Percentiles rank a stretch among this genome's conserved stretches.
Conservation (phyloP, 768 basidiomycete species). For the Asterophora parasitica region DNA sequence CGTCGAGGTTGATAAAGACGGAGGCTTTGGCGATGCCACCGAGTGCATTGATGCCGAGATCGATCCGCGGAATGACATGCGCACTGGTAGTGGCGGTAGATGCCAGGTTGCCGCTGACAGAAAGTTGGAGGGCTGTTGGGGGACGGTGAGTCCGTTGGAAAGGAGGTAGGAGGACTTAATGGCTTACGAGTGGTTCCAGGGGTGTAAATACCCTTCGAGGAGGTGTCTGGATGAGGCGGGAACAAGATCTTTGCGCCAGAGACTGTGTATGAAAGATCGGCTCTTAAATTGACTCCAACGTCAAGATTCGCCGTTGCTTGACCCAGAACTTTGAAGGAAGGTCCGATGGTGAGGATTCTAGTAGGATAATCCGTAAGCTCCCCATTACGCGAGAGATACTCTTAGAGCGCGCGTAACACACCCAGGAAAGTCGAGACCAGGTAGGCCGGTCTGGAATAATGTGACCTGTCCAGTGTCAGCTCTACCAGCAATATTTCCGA, state of each 20-base stretch:
- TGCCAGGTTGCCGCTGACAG: slow-evolving; percentile 32
- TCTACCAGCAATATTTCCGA: slow-evolving; percentile 30
- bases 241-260: slow-evolving; percentile 30
- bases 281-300: slow-evolving; percentile 26
- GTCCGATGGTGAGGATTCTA: slow-evolving; percentile 37
- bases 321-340: slow-evolving; percentile 32
- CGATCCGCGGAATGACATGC: slow-evolving; percentile 44
- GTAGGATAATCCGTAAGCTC: neutral
- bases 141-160: neutral
- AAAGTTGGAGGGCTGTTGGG: slow-evolving; percentile 34
- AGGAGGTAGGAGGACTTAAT: neutral
- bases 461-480: slow-evolving; percentile 38
- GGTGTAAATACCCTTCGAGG: slow-evolving; percentile 22
- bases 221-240: slow-evolving; percentile 23
- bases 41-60: slow-evolving; percentile 41
- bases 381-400: neutral
- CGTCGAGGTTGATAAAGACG: slow-evolving; percentile 38
- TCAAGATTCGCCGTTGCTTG: slow-evolving; percentile 25
- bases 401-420: slow-evolving; percentile 13
- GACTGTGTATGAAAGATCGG: slow-evolving; percentile 29
- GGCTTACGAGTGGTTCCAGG: slow-evolving; percentile 27
- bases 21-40: slow-evolving; percentile 29
- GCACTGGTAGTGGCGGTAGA: slow-evolving; percentile 37
- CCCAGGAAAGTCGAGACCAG: slow-evolving; percentile 50
- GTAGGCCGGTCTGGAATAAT: slow-evolving; percentile 37